Base-by-base conservation (phyloP, 768 basidiomycete genomes). In the Lentinus brumalis region DNA sequence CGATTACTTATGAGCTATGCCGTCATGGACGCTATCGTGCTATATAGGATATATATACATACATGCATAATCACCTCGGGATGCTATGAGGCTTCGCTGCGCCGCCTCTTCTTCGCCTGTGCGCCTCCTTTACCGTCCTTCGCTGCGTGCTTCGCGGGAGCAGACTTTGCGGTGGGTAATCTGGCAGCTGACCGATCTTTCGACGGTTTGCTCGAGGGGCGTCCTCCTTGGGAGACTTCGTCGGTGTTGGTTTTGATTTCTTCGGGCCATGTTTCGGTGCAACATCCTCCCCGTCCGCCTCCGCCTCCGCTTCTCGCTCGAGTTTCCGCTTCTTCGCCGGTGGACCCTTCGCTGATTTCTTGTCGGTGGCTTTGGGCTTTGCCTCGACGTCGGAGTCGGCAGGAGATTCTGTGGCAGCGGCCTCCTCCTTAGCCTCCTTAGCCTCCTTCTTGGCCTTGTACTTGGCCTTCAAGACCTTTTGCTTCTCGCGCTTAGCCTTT, bases 401-500 rank as follows among this genome's bases (percentile, higher is more conserved):
- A 10, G 41, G 11, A 7, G 35, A 11, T 2, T 35, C 35, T 11
- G 35, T 18, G 1, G 45, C 57, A 14, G 60, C 53, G 0, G 52
- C 54, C n/a, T 62, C 58, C 50, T 41, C 29, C 54, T 66, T 67
- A 18, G 60, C 63, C 51, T 68, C 69, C 54, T 66, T 67, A 18
- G 60, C 63, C 51, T 68, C 69, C 49, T 67, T 65, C 3, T 31
- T 53, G 6, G 67, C 68, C 41, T 75, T 79, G 10, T 73, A 77
- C 64, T 78, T 79, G 12, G 69, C 74, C 63, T 75, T 79, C 39
- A 74, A 72, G 39, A 73, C 74, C 66, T 84, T 86, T 42, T 79
- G 79, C 47, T 76, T 82, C 40, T 73, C 75, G 52, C 86, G 83
- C 62, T 77, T 83, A 7, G 77, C 78, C 54, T 78, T 82, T 53